A percentile compares a stretch with the other conserved stretches of the same genome.
These are phyloP conservation scores for Drosera spatulata DNA, from an alignment of 179 eudicot species.

Conservation along the genomic window DNA sequence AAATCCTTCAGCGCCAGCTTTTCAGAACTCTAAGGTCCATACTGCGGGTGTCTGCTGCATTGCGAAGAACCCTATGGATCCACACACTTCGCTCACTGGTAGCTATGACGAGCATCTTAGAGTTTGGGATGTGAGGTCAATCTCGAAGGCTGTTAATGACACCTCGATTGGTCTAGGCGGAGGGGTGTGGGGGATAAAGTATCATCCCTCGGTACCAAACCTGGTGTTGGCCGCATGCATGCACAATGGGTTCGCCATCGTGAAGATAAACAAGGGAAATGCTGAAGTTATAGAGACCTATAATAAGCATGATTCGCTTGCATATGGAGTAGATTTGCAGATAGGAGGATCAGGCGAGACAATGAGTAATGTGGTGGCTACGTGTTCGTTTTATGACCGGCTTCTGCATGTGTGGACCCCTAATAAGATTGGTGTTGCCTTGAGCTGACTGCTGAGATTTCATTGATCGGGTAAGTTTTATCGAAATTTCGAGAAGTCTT, in stretches of 20 bases:
- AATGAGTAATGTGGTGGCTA: slow-evolving; percentile 46
- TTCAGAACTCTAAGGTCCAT: slow-evolving; percentile 70
- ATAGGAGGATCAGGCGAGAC: slow-evolving; percentile 28
- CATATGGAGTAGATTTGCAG: slow-evolving; percentile 99
- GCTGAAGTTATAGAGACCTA: slow-evolving; percentile 59
- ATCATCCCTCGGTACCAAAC: slow-evolving; percentile 46
- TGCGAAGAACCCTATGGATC: slow-evolving; percentile 61
- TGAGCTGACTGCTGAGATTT: too few relatives aligned
- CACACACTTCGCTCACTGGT: slow-evolving; percentile 57
- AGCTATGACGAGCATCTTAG: slow-evolving; percentile 80
- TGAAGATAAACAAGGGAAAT: slow-evolving; percentile 25
- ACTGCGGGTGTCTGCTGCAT: slow-evolving; percentile 86
- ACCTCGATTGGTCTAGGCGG: slow-evolving; percentile 68
- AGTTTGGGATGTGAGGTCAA: slow-evolving; percentile 80
- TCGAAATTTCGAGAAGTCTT: too few relatives aligned
- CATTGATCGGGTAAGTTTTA: too few relatives aligned
- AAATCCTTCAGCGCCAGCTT: slow-evolving; percentile 34
- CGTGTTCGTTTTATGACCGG: slow-evolving; percentile 91
- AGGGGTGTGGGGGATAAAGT: slow-evolving; percentile 97
- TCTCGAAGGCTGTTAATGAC: slow-evolving; percentile 59
- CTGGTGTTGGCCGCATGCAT: slow-evolving; percentile 81
- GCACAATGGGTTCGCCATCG: slow-evolving; percentile 91
- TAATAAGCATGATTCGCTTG: slow-evolving; percentile 69
- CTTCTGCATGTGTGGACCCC: slow-evolving; percentile 79
- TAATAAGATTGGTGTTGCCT: slow-evolving; percentile 10